phyloP scores from a whole-genome alignment of 176 grass and related monocot genomes.

The Aechmea fasciata region DNA sequence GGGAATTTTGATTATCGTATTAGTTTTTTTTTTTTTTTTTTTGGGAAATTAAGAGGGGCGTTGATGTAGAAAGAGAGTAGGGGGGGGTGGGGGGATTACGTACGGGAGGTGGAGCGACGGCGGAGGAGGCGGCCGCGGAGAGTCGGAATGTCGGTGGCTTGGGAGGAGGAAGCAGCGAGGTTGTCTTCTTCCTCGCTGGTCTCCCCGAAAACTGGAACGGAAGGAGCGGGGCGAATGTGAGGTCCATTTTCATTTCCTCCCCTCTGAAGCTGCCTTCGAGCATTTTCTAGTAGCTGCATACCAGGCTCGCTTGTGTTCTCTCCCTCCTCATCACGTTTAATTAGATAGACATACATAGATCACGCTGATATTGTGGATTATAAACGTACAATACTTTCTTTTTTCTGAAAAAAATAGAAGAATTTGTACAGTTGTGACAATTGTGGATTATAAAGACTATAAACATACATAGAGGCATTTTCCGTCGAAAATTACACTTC shows the following conservation, averaged over 20 bases:
- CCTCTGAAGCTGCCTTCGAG: background rate
- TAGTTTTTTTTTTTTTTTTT: background rate
- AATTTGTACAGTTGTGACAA: background rate
- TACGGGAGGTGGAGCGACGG: background rate
- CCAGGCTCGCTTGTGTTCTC: no score
- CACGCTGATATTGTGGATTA: no score
- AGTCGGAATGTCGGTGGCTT: background rate
- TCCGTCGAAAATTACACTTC: no score
- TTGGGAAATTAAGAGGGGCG: background rate
- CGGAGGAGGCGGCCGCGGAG: background rate
- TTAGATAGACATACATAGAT: no score
- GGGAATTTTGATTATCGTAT: background rate
- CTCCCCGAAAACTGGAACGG: background rate
- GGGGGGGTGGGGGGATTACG: conserved; percentile 7
- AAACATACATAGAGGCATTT: background rate
- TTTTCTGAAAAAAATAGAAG: no score
- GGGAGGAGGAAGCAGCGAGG: background rate
- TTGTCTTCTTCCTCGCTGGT: background rate
- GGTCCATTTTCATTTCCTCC: conserved; percentile 26
- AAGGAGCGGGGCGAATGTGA: conserved; percentile 23
- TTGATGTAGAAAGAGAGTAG: conserved; percentile 12
- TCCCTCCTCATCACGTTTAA: no score
- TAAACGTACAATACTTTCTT: no score
- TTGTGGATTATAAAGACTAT: no score
- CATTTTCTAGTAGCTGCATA: background rate